Evolutionary conservation across 371 early-diverging fungal genomes (phyloP), one percentile per base, ranked within the genome.

Genomic region (Capillidium heterosporum): DNA sequence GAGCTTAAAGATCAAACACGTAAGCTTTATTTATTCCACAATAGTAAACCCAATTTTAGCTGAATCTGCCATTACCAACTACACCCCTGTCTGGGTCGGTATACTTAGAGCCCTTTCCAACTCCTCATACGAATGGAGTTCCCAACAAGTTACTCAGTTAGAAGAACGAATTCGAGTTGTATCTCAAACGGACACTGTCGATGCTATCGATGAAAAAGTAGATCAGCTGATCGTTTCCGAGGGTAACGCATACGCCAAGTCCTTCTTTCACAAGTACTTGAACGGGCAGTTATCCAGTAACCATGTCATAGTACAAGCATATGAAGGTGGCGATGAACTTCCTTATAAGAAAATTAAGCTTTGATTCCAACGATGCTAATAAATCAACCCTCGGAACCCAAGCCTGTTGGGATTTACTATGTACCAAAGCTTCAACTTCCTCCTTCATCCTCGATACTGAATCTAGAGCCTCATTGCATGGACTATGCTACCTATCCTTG

Each of bases 81-180:
- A 56, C 28, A 21, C 42, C 2, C 56, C 56, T 27, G 43, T 46
- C 8, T 56, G 56, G 56, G 17, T 56, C 3, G 56, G 56, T 15
- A 41, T 56, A 2, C 19, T 56, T 23, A 11, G 42, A 32, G 56
- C 43, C 8, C 42, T 56, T 23, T 26, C 24, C 43, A 28, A 23
- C 8, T 23, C 43, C 32, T 46, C 46, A 11, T 46, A 46, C 47
- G 31, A 32, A 15, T 56, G 56, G 56, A 21, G 26, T 32, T 27
- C 41, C 10, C 8, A 11, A n/a, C 32, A 23, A 15, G 1, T 56
- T 7, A 7, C 42, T 4, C 41, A 43, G 21, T 27, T 56, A 32
- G 44, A 40, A 32, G 41, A 40, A 2, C 40, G 46, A 32, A 42
- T 29, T 29, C 44, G 46, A 19, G 10, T 32, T 7, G 31, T 56